Evolutionary conservation across 2,329 filamentous ascomycete genomes (phyloP).

Genomic region (Parastagonospora avenae): DNA sequence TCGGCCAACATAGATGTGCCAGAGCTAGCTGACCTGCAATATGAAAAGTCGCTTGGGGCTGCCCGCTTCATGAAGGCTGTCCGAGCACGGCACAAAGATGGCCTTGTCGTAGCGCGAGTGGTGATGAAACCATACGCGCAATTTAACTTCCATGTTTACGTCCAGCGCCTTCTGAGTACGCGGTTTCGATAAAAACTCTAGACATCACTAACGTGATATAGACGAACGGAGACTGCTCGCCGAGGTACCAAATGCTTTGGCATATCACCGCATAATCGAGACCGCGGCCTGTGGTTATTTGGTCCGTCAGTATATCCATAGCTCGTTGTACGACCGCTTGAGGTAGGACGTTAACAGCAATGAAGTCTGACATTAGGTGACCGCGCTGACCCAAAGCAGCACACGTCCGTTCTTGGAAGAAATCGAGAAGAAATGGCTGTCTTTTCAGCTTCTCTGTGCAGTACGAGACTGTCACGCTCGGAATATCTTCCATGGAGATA

Average conservation of each 20-base stretch:
- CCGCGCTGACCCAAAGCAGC: constrained; percentile 55
- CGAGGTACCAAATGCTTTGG: constrained; percentile 87
- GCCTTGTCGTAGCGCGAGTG: constrained; percentile 90
- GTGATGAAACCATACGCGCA: constrained; percentile 89
- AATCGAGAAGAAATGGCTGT: constrained; percentile 98
- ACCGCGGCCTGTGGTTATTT: constrained; percentile 91
- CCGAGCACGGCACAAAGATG: constrained; percentile 85
- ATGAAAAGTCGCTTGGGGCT: constrained; percentile 90
- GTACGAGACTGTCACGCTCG: constrained; percentile 88
- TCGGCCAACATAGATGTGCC: constrained; percentile 92
- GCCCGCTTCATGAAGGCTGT: constrained; percentile 97
- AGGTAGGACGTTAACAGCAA: constrained; percentile 47
- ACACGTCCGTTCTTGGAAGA: constrained; percentile 95
- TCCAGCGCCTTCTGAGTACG: constrained; percentile 75
- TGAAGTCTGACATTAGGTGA: background rate
- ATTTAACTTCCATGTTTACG: constrained; percentile 80
- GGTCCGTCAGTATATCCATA: constrained; percentile 93
- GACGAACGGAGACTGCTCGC: constrained; percentile 79
- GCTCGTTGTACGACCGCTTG: constrained; percentile 94
- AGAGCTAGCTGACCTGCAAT: constrained; percentile 86
- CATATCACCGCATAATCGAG: constrained; percentile 89
- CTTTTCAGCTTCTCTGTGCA: constrained; percentile 91
- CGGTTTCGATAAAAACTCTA: constrained; percentile 20
- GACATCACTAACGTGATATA: constrained; percentile 40
- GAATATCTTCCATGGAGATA: constrained; percentile 94